phyloP scores from a whole-genome alignment of 208 protist genomes.

The Trypanosomatidae sp. region DNA sequence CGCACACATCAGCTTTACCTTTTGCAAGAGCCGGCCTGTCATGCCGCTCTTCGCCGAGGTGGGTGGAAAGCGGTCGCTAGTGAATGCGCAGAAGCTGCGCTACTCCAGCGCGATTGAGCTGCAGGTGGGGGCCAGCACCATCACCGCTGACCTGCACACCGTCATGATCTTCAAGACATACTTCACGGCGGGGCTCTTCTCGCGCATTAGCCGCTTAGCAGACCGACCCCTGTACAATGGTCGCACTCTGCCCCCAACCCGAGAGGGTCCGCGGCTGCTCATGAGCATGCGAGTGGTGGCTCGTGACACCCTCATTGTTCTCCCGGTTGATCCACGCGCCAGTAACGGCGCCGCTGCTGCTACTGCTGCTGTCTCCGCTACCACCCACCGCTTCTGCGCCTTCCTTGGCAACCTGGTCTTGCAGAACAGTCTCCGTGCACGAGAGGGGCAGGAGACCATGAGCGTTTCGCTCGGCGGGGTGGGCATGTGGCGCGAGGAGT shows the following conservation, averaged over 20 bases:
- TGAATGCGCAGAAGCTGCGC: slow-evolving; percentile 73
- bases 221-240: slow-evolving; percentile 82
- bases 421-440: slow-evolving; percentile 65
- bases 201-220: slow-evolving; percentile 41
- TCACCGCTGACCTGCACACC: slow-evolving; percentile 70
- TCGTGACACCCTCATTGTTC: slow-evolving; percentile 51
- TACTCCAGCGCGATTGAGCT: slow-evolving; percentile 78
- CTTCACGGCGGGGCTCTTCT: slow-evolving; percentile 71
- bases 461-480: slow-evolving; percentile 71
- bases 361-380: background rate
- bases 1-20: slow-evolving; percentile 67
- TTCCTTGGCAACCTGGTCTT: slow-evolving; percentile 54
- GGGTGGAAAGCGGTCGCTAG: slow-evolving; percentile 53
- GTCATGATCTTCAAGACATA: slow-evolving; percentile 74
- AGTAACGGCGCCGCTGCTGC: background rate
- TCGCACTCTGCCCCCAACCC: slow-evolving; percentile 34
- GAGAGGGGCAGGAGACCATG: slow-evolving; percentile 59
- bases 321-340: slow-evolving; percentile 67
- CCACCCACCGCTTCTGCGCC: slow-evolving; percentile 41
- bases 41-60: slow-evolving; percentile 69
- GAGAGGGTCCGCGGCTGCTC: slow-evolving; percentile 56
- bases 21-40: slow-evolving; percentile 65
- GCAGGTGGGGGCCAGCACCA: slow-evolving; percentile 55
- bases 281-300: slow-evolving; percentile 71
- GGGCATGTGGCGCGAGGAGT: slow-evolving; percentile 37